phyloP scores from a whole-genome alignment of 768 basidiomycete species.

The Lentinula lateritia region DNA sequence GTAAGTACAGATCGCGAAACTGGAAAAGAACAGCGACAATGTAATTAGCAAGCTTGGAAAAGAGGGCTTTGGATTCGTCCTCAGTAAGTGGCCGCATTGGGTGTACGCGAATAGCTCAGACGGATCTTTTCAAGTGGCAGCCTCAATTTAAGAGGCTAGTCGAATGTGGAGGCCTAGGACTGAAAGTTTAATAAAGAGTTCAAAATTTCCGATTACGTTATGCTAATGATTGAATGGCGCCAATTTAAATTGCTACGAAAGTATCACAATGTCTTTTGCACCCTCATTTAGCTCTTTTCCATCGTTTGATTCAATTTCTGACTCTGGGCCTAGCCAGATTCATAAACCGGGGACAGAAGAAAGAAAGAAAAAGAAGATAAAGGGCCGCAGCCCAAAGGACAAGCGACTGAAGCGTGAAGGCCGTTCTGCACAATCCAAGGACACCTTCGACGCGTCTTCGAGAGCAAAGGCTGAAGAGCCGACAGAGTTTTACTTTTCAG shows the following conservation, averaged over 20 bases:
- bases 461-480: slow-evolving; percentile 5
- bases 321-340: slow-evolving; percentile 35
- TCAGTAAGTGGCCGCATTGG: slow-evolving; percentile 93
- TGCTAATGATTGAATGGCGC: not conserved
- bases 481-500: slow-evolving; percentile 49
- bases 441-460: not conserved
- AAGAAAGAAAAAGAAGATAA: slow-evolving; percentile 17
- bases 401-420: slow-evolving; percentile 16
- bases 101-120: not conserved
- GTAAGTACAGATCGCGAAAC: not conserved
- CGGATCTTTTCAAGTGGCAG: not conserved
- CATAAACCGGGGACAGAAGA: not conserved
- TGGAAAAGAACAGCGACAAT: slow-evolving; percentile 50
- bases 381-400: slow-evolving; percentile 14
- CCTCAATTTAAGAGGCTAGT: no score
- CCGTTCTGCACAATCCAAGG: slow-evolving; percentile 18
- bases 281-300: slow-evolving; percentile 62
- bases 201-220: not conserved
- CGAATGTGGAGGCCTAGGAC: not conserved
- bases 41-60: slow-evolving; percentile 96
- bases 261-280: slow-evolving; percentile 31
- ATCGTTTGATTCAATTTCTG: slow-evolving; percentile 68
- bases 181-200: not conserved
- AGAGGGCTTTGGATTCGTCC: slow-evolving; percentile 94
- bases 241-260: slow-evolving; percentile 5